Evolutionary conservation across 352 stramenopile genomes (phyloP).

Genomic region (Bremia lactucae): DNA sequence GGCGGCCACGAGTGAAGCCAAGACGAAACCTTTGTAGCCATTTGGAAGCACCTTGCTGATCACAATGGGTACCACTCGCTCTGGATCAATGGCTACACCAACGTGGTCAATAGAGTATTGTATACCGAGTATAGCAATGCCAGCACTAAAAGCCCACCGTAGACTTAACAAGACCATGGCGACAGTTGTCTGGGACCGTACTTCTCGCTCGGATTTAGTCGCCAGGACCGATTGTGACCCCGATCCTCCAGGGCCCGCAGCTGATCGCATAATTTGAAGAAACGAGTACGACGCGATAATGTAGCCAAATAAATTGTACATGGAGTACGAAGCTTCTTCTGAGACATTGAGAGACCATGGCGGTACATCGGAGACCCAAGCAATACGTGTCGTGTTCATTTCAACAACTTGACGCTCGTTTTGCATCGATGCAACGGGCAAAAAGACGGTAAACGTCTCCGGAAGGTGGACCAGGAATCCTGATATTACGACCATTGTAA

Average conservation of each 20-base stretch:
- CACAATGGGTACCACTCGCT: slow-evolving; percentile 63
- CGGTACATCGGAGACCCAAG: slow-evolving; percentile 41
- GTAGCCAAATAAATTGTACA: slow-evolving; percentile 64
- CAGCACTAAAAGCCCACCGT: slow-evolving; percentile 68
- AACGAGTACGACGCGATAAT: slow-evolving; percentile 50
- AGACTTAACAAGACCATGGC: slow-evolving; percentile 63
- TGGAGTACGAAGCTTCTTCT: slow-evolving; percentile 40
- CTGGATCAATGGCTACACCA: slow-evolving; percentile 45
- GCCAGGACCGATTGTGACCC: slow-evolving; percentile 61
- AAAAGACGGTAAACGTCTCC: slow-evolving; percentile 43
- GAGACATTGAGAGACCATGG: slow-evolving; percentile 27
- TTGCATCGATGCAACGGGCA: slow-evolving; percentile 31
- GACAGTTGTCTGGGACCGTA: slow-evolving; percentile 64
- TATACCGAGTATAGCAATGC: slow-evolving; percentile 60
- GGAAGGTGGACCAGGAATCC: slow-evolving; percentile 48
- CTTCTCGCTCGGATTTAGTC: slow-evolving; percentile 72
- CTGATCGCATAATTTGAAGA: slow-evolving; percentile 57
- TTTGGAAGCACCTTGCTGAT: slow-evolving; percentile 64
- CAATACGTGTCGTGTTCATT: slow-evolving; percentile 33
- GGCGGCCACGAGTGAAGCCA: slow-evolving; percentile 56
- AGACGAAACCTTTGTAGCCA: slow-evolving; percentile 53
- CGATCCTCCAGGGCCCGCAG: slow-evolving; percentile 54
- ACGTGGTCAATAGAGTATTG: slow-evolving; percentile 42
- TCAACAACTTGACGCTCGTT: slow-evolving; percentile 31
- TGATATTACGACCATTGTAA: slow-evolving; percentile 49